These are phyloP conservation scores for Torulaspora microellipsoides DNA, from an alignment of 805 yeast genomes.

Conservation along the genomic window DNA sequence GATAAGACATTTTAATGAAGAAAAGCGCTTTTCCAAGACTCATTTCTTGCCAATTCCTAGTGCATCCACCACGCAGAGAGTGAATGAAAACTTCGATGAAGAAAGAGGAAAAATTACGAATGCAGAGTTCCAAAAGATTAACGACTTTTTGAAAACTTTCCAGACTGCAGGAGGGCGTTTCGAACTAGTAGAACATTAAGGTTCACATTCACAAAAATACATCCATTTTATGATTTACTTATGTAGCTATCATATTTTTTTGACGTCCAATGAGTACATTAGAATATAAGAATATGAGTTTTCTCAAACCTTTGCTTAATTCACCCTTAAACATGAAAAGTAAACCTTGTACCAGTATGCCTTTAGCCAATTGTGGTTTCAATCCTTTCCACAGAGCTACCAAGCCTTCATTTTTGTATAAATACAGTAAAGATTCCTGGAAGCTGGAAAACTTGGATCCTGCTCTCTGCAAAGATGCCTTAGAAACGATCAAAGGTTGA, in stretches of 20 bases:
- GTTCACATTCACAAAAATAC: neutral
- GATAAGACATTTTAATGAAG: conserved; percentile 42
- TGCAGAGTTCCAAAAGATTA: conserved; percentile 53
- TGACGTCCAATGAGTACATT: neutral
- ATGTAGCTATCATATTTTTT: neutral
- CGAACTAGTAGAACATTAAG: conserved; percentile 18
- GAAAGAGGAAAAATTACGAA: conserved; percentile 43
- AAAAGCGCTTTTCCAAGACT: conserved; percentile 39
- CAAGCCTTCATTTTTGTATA: conserved; percentile 61
- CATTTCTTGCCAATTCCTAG: conserved; percentile 77
- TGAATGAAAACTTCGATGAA: conserved; percentile 52
- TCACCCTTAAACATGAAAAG: conserved; percentile 79
- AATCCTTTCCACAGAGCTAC: conserved; percentile 73
- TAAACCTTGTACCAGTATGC: conserved; percentile 78
- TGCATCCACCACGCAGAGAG: conserved; percentile 55
- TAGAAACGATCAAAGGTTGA: conserved; percentile 81
- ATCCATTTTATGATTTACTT: neutral
- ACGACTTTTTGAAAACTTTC: conserved; percentile 40
- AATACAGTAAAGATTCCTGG: conserved; percentile 56
- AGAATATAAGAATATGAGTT: conserved; percentile 20
- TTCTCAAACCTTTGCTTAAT: conserved; percentile 33
- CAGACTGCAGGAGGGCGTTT: conserved; percentile 56
- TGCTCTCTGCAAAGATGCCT: conserved; percentile 66
- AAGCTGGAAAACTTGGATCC: conserved; percentile 50
- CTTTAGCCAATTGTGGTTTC: conserved; percentile 75